A percentile compares a stretch with the other conserved stretches of the same genome.
Evolutionary conservation across 257 asterid genomes (phyloP).

Genomic region (Parsonsia alboflavescens): DNA sequence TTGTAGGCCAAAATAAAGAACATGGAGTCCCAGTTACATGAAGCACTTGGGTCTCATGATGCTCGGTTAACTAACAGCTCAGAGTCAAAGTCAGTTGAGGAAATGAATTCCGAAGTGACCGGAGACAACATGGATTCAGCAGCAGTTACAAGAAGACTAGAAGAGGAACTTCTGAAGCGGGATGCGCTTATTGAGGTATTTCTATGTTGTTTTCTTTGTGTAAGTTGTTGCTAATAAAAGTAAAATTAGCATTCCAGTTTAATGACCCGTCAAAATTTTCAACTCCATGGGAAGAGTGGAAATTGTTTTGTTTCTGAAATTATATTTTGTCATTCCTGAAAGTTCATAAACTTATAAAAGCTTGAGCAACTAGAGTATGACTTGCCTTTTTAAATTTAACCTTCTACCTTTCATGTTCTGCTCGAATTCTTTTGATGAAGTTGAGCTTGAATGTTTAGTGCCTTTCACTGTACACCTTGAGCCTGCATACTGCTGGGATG

Average conservation of each 20-base stretch:
- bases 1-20: conserved; percentile 66
- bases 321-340: background rate
- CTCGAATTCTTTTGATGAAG: background rate
- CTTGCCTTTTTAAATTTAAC: background rate
- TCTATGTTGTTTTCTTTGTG: background rate
- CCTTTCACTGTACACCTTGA: too few relatives aligned
- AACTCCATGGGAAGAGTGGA: background rate
- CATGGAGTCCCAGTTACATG: conserved; percentile 61
- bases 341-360: background rate
- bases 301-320: background rate
- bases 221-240: background rate
- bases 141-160: conserved; percentile 84
- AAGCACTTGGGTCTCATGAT: conserved; percentile 53
- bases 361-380: background rate
- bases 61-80: conserved; percentile 40
- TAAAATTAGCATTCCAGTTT: background rate
- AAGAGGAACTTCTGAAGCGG: conserved; percentile 92
- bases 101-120: conserved; percentile 33
- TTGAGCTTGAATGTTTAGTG: background rate
- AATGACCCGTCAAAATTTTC: background rate
- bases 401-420: background rate
- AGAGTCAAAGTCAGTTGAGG: conserved; percentile 42
- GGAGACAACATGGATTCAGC: conserved; percentile 62
- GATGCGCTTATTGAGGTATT: conserved; percentile 96
- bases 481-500: background rate